These are phyloP conservation scores for Lepraria neglecta DNA, from an alignment of 495 filamentous ascomycete genomes.

Conservation along the genomic window DNA sequence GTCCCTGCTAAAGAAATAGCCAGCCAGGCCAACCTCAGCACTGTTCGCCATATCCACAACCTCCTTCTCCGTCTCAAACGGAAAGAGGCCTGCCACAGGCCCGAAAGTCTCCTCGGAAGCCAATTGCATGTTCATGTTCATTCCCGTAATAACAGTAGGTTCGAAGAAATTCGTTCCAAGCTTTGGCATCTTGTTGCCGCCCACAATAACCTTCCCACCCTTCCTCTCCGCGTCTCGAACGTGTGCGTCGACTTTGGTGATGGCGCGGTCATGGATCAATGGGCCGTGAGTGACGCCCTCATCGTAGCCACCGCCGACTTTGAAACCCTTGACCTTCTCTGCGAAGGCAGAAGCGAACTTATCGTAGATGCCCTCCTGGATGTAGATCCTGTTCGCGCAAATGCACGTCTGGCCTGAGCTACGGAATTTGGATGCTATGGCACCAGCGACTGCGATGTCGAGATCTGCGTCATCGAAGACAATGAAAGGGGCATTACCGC, in stretches of 20 bases:
- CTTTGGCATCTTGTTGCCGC: slow-evolving; percentile 59
- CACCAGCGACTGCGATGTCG: slow-evolving; percentile 67
- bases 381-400: slow-evolving; percentile 79
- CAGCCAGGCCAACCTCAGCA: slow-evolving; percentile 72
- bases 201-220: slow-evolving; percentile 63
- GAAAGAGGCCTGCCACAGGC: slow-evolving; percentile 76
- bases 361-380: slow-evolving; percentile 74
- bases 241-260: slow-evolving; percentile 70
- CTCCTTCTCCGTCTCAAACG: slow-evolving; percentile 76
- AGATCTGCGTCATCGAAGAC: slow-evolving; percentile 88
- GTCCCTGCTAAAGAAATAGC: slow-evolving; percentile 81
- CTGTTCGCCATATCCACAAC: slow-evolving; percentile 73
- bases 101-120: slow-evolving; percentile 83
- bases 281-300: slow-evolving; percentile 71
- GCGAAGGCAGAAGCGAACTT: slow-evolving; percentile 64
- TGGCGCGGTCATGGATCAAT: slow-evolving; percentile 69
- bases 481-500: slow-evolving; percentile 89
- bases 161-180: slow-evolving; percentile 74
- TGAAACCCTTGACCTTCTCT: slow-evolving; percentile 69
- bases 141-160: slow-evolving; percentile 73
- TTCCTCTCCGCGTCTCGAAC: slow-evolving; percentile 69
- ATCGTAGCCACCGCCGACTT: slow-evolving; percentile 69
- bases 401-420: slow-evolving; percentile 87
- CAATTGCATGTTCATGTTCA: slow-evolving; percentile 73
- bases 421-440: slow-evolving; percentile 75